Evolutionary conservation across 768 basidiomycete genomes (phyloP).

Genomic region (Neoboletus brunneissimus): DNA sequence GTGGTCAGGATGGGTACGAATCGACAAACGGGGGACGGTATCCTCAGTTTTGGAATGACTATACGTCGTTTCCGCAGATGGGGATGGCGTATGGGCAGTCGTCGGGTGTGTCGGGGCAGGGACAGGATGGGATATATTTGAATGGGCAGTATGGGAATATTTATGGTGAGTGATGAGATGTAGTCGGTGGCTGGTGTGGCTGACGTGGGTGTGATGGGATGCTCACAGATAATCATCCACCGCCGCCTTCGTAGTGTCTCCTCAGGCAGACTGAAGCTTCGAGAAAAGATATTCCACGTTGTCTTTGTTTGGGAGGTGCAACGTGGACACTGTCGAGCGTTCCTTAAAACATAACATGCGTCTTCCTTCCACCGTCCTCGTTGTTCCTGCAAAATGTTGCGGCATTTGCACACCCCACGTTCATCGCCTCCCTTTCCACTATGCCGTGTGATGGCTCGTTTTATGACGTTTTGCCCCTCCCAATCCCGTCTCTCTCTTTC

Average conservation of each 20-base stretch:
- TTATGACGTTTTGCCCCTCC: background rate
- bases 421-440: background rate
- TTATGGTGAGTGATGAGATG: constrained; percentile 25
- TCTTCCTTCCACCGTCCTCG: background rate
- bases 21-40: constrained; percentile 33
- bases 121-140: constrained; percentile 25
- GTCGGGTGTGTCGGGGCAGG: constrained; percentile 8
- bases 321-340: background rate
- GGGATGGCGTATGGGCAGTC: constrained; percentile 38
- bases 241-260: constrained; percentile 5
- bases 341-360: background rate
- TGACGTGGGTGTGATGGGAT: background rate
- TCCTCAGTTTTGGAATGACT: constrained; percentile 57
- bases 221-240: constrained; percentile 8
- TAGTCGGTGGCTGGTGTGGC: background rate
- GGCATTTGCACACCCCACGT: background rate
- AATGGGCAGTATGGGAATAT: constrained; percentile 23
- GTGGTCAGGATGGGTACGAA: constrained; percentile 19
- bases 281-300: background rate
- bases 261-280: background rate
- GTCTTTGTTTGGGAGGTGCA: background rate
- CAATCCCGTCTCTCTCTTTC: too few relatives aligned
- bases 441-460: background rate
- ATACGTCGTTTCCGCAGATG: constrained; percentile 49
- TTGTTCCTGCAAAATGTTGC: background rate